These are phyloP conservation scores for Cercophora newfieldiana DNA, from an alignment of 495 filamentous ascomycete genomes.

Conservation along the genomic window DNA sequence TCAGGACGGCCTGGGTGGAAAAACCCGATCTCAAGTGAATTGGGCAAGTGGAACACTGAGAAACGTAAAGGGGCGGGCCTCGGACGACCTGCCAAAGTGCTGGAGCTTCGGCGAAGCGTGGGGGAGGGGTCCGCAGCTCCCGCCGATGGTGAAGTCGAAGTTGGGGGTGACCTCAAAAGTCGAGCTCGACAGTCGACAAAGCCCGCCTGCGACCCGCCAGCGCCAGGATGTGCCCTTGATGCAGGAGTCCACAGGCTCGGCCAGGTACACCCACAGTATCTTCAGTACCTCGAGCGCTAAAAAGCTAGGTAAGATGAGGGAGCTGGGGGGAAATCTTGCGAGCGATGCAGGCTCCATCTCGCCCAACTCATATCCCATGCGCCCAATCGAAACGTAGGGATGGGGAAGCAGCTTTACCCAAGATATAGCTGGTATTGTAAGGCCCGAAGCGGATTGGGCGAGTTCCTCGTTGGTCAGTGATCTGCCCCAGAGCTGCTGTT, in stretches of 20 bases:
- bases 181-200: no score
- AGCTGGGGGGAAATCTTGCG: background rate
- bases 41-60: conserved; percentile 19
- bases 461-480: background rate
- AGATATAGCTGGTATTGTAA: background rate
- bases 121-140: background rate
- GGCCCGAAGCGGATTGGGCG: background rate
- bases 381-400: conserved; percentile 12
- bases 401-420: background rate
- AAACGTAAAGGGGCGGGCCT: conserved; percentile 3
- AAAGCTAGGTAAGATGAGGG: background rate
- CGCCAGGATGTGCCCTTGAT: background rate
- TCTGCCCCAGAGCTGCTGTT: background rate
- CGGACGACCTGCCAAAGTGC: background rate
- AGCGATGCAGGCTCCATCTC: background rate
- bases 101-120: background rate
- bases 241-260: background rate
- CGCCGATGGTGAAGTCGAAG: background rate
- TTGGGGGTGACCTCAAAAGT: conserved; percentile 1
- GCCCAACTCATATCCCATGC: background rate
- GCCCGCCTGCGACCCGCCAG: background rate
- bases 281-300: background rate
- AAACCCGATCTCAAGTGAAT: conserved; percentile 12
- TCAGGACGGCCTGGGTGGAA: conserved; percentile 17
- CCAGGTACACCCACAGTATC: no score